phyloP scores from a whole-genome alignment of 805 yeast genomes.

The Peterozyma xylosa region DNA sequence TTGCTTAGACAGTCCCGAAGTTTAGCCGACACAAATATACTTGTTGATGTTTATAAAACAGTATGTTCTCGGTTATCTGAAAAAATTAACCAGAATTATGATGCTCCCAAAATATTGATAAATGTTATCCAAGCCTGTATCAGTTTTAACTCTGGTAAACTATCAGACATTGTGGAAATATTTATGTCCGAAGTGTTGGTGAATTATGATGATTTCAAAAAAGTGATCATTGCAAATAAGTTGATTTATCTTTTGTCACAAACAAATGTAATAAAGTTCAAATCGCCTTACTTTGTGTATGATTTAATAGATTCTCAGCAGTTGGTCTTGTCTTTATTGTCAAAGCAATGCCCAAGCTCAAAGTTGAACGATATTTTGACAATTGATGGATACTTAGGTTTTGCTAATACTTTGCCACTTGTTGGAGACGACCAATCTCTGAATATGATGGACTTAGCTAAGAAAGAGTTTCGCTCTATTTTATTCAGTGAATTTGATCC shows the following conservation, averaged over 20 bases:
- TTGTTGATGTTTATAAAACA: neutral
- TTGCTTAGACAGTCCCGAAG: slow-evolving; percentile 4
- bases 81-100: neutral
- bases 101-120: neutral
- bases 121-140: slow-evolving; percentile 6
- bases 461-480: neutral
- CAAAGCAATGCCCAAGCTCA: neutral
- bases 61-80: neutral
- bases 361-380: neutral
- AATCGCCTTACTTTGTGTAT: neutral
- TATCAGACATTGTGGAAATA: neutral
- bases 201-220: neutral
- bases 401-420: neutral
- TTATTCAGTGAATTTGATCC: too few relatives aligned
- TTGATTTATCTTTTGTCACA: neutral
- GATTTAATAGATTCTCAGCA: slow-evolving; percentile 1
- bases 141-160: neutral
- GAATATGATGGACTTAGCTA: neutral
- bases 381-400: slow-evolving; percentile 6
- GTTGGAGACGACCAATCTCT: neutral
- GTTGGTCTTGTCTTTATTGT: neutral
- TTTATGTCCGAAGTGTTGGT: neutral
- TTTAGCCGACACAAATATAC: neutral
- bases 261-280: neutral
- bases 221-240: neutral